These are phyloP conservation scores for Allium cepa DNA, from an alignment of 106 monocot genomes.

Conservation along the genomic window DNA sequence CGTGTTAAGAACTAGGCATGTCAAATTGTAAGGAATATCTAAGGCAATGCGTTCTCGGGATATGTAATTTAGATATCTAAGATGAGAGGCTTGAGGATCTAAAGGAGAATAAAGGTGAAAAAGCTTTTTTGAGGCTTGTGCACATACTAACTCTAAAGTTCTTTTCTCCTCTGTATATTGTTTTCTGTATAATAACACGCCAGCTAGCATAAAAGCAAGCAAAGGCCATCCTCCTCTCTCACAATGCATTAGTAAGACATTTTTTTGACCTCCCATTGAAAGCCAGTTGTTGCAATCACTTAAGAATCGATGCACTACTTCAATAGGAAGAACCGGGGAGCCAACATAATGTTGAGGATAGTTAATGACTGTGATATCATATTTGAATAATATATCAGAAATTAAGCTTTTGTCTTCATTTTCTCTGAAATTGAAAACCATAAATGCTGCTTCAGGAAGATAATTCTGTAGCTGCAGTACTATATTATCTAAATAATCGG, in stretches of 20 bases:
- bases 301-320: conserved; percentile 66
- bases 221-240: conserved; percentile 94
- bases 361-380: conserved; percentile 53
- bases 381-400: conserved; percentile 43
- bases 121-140: conserved; percentile 76
- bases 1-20: conserved; percentile 48
- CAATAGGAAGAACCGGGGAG: conserved; percentile 80
- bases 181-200: conserved; percentile 71
- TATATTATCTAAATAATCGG: conserved; percentile 56
- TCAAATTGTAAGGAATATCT: conserved; percentile 45
- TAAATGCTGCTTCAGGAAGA: conserved; percentile 65
- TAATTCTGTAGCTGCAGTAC: conserved; percentile 60
- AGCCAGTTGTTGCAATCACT: conserved; percentile 78
- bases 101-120: conserved; percentile 47
- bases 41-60: conserved; percentile 26
- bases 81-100: conserved; percentile 75
- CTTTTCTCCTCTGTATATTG: conserved; percentile 76
- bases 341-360: conserved; percentile 69
- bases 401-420: conserved; percentile 37
- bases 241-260: conserved; percentile 88
- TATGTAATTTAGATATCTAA: conserved; percentile 88
- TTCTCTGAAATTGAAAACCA: conserved; percentile 72
- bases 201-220: conserved; percentile 92
- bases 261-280: conserved; percentile 52
- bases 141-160: conserved; percentile 86